Evolutionary conservation across 257 asterid genomes (phyloP), one percentile per base, ranked within the genome.

Genomic region (Forsythia suspensa): DNA sequence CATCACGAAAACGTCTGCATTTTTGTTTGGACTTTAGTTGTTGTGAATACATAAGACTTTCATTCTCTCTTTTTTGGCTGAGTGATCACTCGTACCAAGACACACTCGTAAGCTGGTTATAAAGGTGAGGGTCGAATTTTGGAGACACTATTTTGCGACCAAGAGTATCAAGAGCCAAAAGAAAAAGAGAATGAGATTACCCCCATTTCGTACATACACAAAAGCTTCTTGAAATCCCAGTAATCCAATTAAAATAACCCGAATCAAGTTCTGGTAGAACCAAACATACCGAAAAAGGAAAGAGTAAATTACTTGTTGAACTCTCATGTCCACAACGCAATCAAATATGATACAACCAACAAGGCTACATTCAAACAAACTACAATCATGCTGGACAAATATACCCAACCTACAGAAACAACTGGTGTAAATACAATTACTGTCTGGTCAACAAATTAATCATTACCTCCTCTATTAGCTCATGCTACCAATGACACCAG

Each of bases 401-500:
- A 6, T 70, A 24, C 18, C 21, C 44, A 73, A 24, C 66, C 75
- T 72, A 63, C 21, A 2, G 73, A 51, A 74, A 48, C 34, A 29
- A 29, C 34, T 29, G 34, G 34, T 29, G 34, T 29, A 29, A 29
- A 29, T 29, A 1, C 34, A 29, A 67, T 65, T 68, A 70, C 34
- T 36, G 77, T 72, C 24, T 21, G 71, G 80, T 61, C 76, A 57
- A 73, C 44, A 77, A 77, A 63, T 57, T 44, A 42, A 52, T 24
- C 41, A 61, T 59, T 66, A 12, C 79, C 73, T 71, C 34, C 34
- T 1, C 65, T 61, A 44, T 41, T 68, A 72, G 77, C 36, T 38
- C 20, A 43, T 15, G 24, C 67, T 73, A 69, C 78, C 85, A 51
- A 80, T 43, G 76, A 85, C 70, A 67, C 88, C 87, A 5, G 92